Percentiles rank a stretch among this genome's conserved stretches.
Evolutionary conservation across 768 basidiomycete species (phyloP).

Genomic region (Tremella fuciformis): DNA sequence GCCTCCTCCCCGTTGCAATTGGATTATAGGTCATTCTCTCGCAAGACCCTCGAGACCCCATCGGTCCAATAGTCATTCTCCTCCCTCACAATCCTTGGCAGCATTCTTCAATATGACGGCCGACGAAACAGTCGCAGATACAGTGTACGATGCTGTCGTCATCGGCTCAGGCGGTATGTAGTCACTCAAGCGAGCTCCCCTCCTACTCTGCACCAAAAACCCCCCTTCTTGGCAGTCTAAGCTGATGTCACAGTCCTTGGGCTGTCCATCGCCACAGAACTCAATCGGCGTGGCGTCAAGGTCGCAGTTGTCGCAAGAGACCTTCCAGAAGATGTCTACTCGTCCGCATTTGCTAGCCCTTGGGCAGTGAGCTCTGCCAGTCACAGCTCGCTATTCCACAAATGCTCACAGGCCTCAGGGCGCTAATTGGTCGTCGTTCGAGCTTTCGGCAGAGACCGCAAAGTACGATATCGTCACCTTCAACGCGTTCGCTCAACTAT

Average conservation of each 20-base stretch:
- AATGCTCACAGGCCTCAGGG: conserved; percentile 29
- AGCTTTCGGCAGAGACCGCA: conserved; percentile 17
- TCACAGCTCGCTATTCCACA: background rate
- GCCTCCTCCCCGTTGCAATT: too few relatives aligned
- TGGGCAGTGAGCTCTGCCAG: conserved; percentile 47
- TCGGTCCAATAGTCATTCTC: too few relatives aligned
- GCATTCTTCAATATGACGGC: too few relatives aligned
- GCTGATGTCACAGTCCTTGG: conserved; percentile 46
- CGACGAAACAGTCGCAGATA: too few relatives aligned
- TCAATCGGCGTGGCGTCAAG: conserved; percentile 34
- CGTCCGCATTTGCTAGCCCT: conserved; percentile 48
- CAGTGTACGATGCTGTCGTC: conserved; percentile 38
- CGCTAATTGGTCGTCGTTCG: conserved; percentile 51
- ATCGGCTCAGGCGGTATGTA: conserved; percentile 48
- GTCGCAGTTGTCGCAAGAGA: conserved; percentile 50
- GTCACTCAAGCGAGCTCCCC: too few relatives aligned
- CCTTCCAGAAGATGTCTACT: conserved; percentile 46
- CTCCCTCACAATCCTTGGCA: too few relatives aligned
- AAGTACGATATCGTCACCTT: conserved; percentile 36
- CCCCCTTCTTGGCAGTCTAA: background rate
- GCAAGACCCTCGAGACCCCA: too few relatives aligned
- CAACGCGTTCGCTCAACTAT: conserved; percentile 26
- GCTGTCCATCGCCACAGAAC: conserved; percentile 45
- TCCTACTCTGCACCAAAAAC: too few relatives aligned
- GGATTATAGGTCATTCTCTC: too few relatives aligned